Evolutionary conservation across 768 basidiomycete species (phyloP), one percentile per base, ranked within the genome.

Genomic region (Termitomyces sp.): DNA sequence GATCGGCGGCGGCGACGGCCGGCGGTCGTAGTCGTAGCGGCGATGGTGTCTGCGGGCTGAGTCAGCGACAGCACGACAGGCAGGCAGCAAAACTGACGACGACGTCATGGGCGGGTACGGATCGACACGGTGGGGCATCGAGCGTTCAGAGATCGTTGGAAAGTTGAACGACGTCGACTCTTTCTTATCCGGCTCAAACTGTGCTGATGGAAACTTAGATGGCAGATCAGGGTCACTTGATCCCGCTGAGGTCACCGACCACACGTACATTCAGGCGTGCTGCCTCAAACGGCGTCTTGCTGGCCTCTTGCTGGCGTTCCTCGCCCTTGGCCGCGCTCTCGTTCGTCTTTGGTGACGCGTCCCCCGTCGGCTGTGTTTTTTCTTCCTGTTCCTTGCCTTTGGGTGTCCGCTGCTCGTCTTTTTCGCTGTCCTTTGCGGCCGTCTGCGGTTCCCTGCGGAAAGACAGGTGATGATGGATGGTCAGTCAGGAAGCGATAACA

Each of bases 91-190:
- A 59, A 61, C 48, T 50, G 60, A 70, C 66, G 60, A 70, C 66
- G 64, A 62, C 51, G 72, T 71, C 35, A 70, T 69, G 70, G 69
- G 67, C 52, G 65, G 59, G 55, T 58, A 62, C 18, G 70, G 66
- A 54, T 69, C 68, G 58, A 83, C 78, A 32, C 81, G 77, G 65
- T 78, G 79, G 47, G 83, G 81, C 82, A 83, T 84, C 59, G 72
- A 62, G 18, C 61, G 49, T 49, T 60, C 60, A 56, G 58, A 64
- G 50, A 57, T 43, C 40, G 65, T 50, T 13, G 58, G 53, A 51
- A 59, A 59, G 20, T 59, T 59, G 54, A 59, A 59, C 26, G 53
- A 22, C 33, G 54, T 26, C 38, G 57, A 5, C 24, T 55, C 58
- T 54, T 59, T 59, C 46, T 54, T 58, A 49, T 58, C 57, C 52